Base-by-base conservation (phyloP, 768 basidiomycete species). In the Phanerodontia chrysosporium region DNA sequence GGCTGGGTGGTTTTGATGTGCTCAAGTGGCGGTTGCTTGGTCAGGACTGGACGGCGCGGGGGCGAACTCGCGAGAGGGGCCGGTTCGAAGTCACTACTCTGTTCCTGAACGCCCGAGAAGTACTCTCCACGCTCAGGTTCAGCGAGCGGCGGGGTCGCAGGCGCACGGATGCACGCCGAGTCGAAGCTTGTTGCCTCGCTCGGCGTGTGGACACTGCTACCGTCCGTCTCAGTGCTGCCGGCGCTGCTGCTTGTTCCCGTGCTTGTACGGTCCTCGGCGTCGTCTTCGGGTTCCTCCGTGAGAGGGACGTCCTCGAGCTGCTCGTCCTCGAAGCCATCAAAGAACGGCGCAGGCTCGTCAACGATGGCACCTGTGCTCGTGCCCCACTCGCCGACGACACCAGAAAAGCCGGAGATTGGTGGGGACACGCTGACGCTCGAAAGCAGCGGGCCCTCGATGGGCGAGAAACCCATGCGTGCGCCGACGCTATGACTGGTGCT, bases 321-420 rank as follows among this genome's bases (percentile, higher is more conserved):
- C 29, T 79, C 78, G 49, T 53, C 52, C 7, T 53, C 52, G 13
- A 32, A 51, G 28, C 78, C 80, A 42, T 57, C 62, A 55, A 60
- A 64, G 49, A 63, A 60, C 18, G 62, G 58, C 32, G 62, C 48
- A 32, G 36, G 39, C 39, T 52, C 59, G 42, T 55, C 42, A 24
- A 53, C 45, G 27, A 64, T 35, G 29, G 58, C 16, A 8, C 42
- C 35, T 2, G 49, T 27, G 22, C 32, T 10, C 6, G 25, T 14
- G 5, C 44, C 51, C 29, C 56, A 29, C 24, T 42, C 35, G 12
- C 39, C 28, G 27, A 35, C 21, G 13, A 9, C 22, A 22, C 25
- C 45, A 16, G 49, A 14, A 16, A 22, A 16, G 21, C 46, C 46
- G 6, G 22, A 5, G 46, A 28, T 18, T 3, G 46, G 46, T 22